These are phyloP conservation scores for Dactylella cylindrospora DNA, from an alignment of 2,329 filamentous ascomycete species.

Conservation along the genomic window DNA sequence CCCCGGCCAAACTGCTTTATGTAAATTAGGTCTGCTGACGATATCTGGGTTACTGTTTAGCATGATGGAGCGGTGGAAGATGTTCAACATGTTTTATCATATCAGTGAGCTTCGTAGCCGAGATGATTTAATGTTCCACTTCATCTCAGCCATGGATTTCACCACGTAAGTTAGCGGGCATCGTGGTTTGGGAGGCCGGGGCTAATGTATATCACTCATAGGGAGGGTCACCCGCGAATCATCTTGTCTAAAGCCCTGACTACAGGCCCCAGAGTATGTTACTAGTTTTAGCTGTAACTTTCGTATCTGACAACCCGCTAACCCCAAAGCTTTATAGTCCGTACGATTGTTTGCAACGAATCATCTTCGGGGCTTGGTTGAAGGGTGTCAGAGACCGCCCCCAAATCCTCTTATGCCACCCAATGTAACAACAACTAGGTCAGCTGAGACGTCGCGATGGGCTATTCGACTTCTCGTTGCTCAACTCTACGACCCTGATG, in stretches of 20 bases:
- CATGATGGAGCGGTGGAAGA: slow-evolving; percentile 93
- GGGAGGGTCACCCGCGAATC: slow-evolving; percentile 77
- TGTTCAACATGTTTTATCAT: slow-evolving; percentile 99
- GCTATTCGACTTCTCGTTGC: slow-evolving; percentile 96
- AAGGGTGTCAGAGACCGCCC: slow-evolving; percentile 53
- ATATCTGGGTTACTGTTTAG: slow-evolving; percentile 19
- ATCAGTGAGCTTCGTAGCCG: slow-evolving; percentile 89
- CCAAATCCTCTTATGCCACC: slow-evolving; percentile 51
- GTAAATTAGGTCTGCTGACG: neutral
- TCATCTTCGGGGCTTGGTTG: slow-evolving; percentile 46
- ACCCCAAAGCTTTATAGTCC: slow-evolving; percentile 32
- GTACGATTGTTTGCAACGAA: slow-evolving; percentile 48
- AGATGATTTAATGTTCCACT: slow-evolving; percentile 83
- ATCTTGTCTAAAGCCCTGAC: slow-evolving; percentile 92
- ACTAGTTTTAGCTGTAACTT: too few species aligned
- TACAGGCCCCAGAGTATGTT: slow-evolving; percentile 72
- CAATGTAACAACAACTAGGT: slow-evolving; percentile 52
- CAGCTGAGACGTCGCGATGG: slow-evolving; percentile 72
- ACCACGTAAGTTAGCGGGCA: slow-evolving; percentile 60
- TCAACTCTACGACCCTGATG: slow-evolving; percentile 93
- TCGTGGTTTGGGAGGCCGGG: neutral
- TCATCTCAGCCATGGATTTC: slow-evolving; percentile 91
- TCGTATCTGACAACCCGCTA: too few species aligned
- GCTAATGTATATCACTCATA: slow-evolving; percentile 48
- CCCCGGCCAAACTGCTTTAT: neutral